Evolutionary conservation across 2,329 filamentous ascomycete species (phyloP), one percentile per base, ranked within the genome.

Genomic region (Trichoderma afroharzianum): DNA sequence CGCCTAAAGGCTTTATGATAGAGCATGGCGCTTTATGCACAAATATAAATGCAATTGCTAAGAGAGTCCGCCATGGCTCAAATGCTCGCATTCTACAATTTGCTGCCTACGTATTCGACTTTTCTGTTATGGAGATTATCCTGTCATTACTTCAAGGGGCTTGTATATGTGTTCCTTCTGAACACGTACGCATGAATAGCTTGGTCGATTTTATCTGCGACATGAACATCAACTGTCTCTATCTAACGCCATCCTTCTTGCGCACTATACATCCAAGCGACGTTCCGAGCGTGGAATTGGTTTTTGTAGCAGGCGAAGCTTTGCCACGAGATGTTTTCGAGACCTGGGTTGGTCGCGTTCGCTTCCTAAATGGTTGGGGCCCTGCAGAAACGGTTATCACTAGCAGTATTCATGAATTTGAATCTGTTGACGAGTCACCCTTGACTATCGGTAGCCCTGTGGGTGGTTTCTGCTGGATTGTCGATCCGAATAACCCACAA

Each of bases 301-400:
- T 47, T 11, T 33, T 63, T 11, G 21, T 71, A 3, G 73, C n/a
- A 4, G 74, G 74, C 3, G 74, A 75, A 6, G 47, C 71, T 26
- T 15, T 74, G 3, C 63, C 69, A 0, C 53, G 28, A 1, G 69
- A 72, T n/a, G 39, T 75, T 0, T 39, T 75, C 2, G 59, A 73
- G 3, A 43, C 24, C 9, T 75, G 74, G 74, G 47, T 59, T 32
- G 69, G 63, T 9, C 26, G 63, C 4, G 71, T 70, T 58, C 59
- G 66, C 3, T 28, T 76, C 11, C 15, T 76, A 7, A 75, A 76
- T 14, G 72, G 26, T 6, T 76, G 74, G 47, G 75, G 75, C 0
- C 75, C 75, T 4, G 63, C 75, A 1, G 74, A 74, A 61, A 47
- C 64, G 5, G 58, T 30, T 55, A 18, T 63, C 3, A 36, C 33